Evolutionary conservation across 495 filamentous ascomycete species (phyloP).

Genomic region (Tetracladium setigerum): DNA sequence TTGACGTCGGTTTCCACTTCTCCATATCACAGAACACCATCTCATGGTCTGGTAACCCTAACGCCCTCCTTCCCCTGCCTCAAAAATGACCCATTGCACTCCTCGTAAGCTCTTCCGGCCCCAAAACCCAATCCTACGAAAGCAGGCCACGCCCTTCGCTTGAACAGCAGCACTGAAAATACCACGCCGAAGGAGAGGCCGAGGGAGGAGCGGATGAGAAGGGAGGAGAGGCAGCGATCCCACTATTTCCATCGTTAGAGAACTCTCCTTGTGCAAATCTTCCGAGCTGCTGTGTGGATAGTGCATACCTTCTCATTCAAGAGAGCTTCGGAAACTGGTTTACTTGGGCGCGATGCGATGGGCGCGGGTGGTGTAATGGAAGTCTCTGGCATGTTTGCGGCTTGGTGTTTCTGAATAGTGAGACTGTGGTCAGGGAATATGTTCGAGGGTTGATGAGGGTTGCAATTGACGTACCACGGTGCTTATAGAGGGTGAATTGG

Average conservation of each 20-base stretch:
- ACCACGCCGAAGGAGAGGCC: conserved; percentile 94
- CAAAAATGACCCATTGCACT: conserved; percentile 63
- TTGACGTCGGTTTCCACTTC: not conserved
- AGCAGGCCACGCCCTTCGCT: conserved; percentile 92
- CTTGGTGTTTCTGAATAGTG: not conserved
- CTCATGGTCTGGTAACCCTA: conserved; percentile 16
- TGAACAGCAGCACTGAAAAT: conserved; percentile 97
- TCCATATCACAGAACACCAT: not conserved
- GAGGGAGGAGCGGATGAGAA: conserved; percentile 89
- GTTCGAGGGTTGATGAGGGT: too few species aligned
- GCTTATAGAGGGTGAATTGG: not conserved
- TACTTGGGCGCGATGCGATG: conserved; percentile 43
- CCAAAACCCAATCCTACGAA: conserved; percentile 90
- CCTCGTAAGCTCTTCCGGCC: conserved; percentile 92
- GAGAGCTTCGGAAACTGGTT: conserved; percentile 87
- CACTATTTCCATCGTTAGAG: conserved; percentile 49
- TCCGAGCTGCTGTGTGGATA: too few species aligned
- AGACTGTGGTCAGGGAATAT: not conserved
- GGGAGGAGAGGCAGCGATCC: conserved; percentile 94
- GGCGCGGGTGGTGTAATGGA: conserved; percentile 34
- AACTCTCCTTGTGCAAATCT: too few species aligned
- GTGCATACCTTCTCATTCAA: conserved; percentile 85
- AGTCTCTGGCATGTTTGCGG: conserved; percentile 17
- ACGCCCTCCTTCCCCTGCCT: conserved; percentile 19
- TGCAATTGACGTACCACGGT: conserved; percentile 19